Base-by-base conservation (phyloP, 2,329 filamentous ascomycete genomes). In the Talaromyces marneffei region DNA sequence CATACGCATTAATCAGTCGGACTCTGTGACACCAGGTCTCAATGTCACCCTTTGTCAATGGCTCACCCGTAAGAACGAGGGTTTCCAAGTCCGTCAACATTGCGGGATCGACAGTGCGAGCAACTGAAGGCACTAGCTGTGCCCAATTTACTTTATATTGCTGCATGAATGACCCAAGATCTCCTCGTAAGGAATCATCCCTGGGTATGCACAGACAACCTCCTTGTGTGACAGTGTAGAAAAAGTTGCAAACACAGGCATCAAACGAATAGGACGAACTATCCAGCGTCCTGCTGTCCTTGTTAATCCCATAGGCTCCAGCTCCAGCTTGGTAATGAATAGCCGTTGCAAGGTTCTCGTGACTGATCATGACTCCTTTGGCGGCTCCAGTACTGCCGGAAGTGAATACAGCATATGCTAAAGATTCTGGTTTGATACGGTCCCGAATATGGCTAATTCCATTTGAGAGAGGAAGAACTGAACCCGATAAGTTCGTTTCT, bases 261-360 rank as follows among this genome's bases (percentile, higher is more conserved):
- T 83, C 80, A 60, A 80, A 78, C 35, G 77, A 77, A 67, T 78
- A 80, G 2, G 80, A 82, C 0, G 82, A 82, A 60, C 83, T 79
- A 62, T 85, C 81, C 9, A 86, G 80, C 8, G 87, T 83, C 2
- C 87, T 78, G 3, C 85, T 87, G 0, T 79, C 71, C 0, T 75
- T 70, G 6, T 78, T 78, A 58, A 75, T 83, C 1, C 78, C 77
- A 6, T 86, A 75, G 0, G 82, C 79, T 0, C 77, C 70, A 0
- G 57, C 29, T 12, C 44, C 44, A n/a, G 44, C 44, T 8, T 83
- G 63, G 85, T 83, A 0, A 78, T 78, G 9, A 79, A 84, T 81
- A 4, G 80, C 79, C 0, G 84, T 84, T 0, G 84, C 82, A 3
- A 87, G 78, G 0, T 35, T 37, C 20, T 60, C 3, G 40, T 62